Evolutionary conservation across 2,329 filamentous ascomycete genomes (phyloP).

Genomic region (Xylariaceae sp.): DNA sequence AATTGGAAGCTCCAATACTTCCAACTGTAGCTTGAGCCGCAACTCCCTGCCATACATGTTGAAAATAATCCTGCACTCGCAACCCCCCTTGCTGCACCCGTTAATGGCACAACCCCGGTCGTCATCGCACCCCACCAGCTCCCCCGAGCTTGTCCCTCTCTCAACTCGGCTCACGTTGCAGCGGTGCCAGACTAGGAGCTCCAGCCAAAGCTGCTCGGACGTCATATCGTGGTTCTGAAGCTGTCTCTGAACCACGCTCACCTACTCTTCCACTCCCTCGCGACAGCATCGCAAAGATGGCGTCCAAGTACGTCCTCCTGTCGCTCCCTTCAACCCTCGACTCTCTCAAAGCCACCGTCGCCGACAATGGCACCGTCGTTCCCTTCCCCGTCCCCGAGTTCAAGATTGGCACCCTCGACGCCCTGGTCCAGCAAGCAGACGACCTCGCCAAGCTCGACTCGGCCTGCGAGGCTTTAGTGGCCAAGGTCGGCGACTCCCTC

Average conservation of each 20-base stretch:
- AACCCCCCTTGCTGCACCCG: neutral
- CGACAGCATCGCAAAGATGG: conserved; percentile 26
- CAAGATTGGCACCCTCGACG: conserved; percentile 96
- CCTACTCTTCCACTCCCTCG: no score
- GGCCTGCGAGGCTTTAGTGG: conserved; percentile 76
- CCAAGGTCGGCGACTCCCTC: conserved; percentile 85
- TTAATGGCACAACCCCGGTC: conserved; percentile 5
- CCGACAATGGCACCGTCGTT: conserved; percentile 72
- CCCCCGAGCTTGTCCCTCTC: neutral
- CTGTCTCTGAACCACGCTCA: no score
- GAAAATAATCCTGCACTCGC: no score
- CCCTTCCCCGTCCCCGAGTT: conserved; percentile 87
- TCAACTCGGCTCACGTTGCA: neutral
- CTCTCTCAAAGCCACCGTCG: conserved; percentile 69
- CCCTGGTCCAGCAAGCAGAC: conserved; percentile 92
- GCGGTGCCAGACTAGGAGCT: no score
- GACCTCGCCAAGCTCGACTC: conserved; percentile 85
- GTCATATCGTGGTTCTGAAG: no score
- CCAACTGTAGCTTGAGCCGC: no score
- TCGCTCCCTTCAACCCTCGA: conserved; percentile 84
- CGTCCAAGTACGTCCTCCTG: conserved; percentile 75
- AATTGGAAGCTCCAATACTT: no score
- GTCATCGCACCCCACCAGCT: neutral
- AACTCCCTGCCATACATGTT: no score
- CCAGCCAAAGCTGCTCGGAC: neutral